Evolutionary conservation across 73 alveolate species (phyloP).

Genomic region (Symbiodinium natans): DNA sequence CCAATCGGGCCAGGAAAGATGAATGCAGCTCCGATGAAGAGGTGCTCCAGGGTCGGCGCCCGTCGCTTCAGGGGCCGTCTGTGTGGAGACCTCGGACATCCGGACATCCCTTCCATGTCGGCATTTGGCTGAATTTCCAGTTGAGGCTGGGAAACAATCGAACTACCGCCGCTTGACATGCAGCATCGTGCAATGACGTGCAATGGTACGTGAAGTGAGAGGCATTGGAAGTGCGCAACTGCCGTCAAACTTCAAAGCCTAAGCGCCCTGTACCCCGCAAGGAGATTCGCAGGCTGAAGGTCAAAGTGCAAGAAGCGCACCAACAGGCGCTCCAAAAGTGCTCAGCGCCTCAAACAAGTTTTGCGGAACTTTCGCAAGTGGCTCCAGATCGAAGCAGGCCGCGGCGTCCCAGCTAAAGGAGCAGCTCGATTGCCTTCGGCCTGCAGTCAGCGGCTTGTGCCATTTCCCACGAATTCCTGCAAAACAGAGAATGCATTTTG

Average conservation of each 20-base stretch:
- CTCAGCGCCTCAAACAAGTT: background rate
- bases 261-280: no score
- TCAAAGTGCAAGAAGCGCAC: slow-evolving; percentile 75
- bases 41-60: background rate
- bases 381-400: background rate
- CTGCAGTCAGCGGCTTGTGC: slow-evolving; percentile 34
- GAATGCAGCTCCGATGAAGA: background rate
- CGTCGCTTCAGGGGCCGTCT: background rate
- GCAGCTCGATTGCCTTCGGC: slow-evolving; percentile 58
- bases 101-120: background rate
- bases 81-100: background rate
- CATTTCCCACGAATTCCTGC: background rate
- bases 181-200: background rate
- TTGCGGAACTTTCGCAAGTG: background rate
- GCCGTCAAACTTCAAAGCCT: no score
- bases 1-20: background rate
- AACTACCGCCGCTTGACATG: background rate
- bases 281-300: slow-evolving; percentile 85
- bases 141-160: background rate
- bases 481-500: background rate
- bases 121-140: background rate
- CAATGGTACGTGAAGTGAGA: no score
- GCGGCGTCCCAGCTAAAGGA: slow-evolving; percentile 80
- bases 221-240: no score
- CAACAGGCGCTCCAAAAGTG: slow-evolving; percentile 20